Conservation (phyloP, 805 yeast genomes). For the Wickerhamomyces hampshirensis region DNA sequence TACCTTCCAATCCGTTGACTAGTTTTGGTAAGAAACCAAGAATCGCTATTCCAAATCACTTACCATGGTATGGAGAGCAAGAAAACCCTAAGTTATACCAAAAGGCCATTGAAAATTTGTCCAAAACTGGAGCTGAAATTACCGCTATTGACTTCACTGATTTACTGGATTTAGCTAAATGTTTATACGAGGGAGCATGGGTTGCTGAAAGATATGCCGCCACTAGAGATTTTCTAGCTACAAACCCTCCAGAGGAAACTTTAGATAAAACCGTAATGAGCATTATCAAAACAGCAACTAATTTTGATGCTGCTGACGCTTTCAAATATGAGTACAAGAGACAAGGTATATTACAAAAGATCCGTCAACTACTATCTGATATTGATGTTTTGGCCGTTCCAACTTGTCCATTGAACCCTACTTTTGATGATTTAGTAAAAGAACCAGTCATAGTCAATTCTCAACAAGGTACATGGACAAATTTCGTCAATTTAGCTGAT, state of each 20-base stretch:
- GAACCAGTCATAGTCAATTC: slow-evolving; percentile 87
- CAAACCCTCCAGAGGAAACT: slow-evolving; percentile 63
- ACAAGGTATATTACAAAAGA: slow-evolving; percentile 67
- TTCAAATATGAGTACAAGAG: slow-evolving; percentile 86
- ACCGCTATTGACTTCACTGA: slow-evolving; percentile 68
- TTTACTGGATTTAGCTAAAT: slow-evolving; percentile 73
- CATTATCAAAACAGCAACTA: slow-evolving; percentile 75
- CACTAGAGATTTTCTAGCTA: slow-evolving; percentile 61
- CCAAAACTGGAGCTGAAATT: slow-evolving; percentile 52
- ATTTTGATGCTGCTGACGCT: slow-evolving; percentile 75
- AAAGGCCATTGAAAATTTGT: slow-evolving; percentile 52
- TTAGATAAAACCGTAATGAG: slow-evolving; percentile 80
- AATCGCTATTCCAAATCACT: slow-evolving; percentile 70
- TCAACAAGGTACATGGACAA: slow-evolving; percentile 96
- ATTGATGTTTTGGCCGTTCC: slow-evolving; percentile 85
- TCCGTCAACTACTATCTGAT: slow-evolving; percentile 46
- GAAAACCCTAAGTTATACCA: slow-evolving; percentile 70
- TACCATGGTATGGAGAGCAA: slow-evolving; percentile 77
- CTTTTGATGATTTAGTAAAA: slow-evolving; percentile 60
- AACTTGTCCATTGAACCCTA: slow-evolving; percentile 90
- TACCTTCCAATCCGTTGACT: slow-evolving; percentile 63
- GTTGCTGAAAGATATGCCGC: slow-evolving; percentile 94
- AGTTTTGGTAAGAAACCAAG: slow-evolving; percentile 55
- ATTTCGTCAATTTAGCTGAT: slow-evolving; percentile 92
- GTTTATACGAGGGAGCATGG: slow-evolving; percentile 98